Base-by-base conservation (phyloP, 306 rosid species). In the Vigna radiata region DNA sequence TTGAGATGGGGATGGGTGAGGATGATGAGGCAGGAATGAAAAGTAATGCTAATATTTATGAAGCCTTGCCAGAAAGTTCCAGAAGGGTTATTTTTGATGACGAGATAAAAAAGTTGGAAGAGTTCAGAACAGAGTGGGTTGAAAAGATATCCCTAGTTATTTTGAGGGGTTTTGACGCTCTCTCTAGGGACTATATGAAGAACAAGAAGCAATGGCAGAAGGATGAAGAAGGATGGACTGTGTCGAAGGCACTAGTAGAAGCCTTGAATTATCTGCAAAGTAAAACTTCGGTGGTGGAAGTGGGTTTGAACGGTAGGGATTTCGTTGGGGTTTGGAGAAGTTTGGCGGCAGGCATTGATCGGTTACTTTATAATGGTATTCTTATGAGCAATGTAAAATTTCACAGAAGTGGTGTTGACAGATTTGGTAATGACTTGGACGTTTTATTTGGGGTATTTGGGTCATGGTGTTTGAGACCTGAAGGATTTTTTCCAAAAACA, bases 131-230 rank as follows among this genome's bases (percentile, higher is more conserved):
- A 31, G 92, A 88, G 69, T 95, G 98, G 97, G 90, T 82, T 68
- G 98, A 87, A 76, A 92, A 88, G 83, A 75, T 95, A 53, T 89
- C 90, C 70, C 56, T 86, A 19, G 97, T 84, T 79, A 89, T 88
- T 82, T 83, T 90, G 82, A 92, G 97, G 85, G 98, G 98, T 36
- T 90, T 92, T 54, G 98, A 92, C 78, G 85, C 91, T 46, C 86
- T 76, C 60, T 83, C 87, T 81, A 83, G 92, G 39, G 97, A 95
- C 60, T 90, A 95, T 83, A 49, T 86, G 79, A 95, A 89, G 79
- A 95, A 88, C 88, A 88, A 78, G 85, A 92, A 80, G 86, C 98
- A 92, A 60, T 92, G 97, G 98, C 96, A 88, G 67, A 89, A 87
- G 72, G 59, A 59, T 66, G 97, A 95, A 84, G 93, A 90, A 43